Conservation (phyloP, 2,329 filamentous ascomycete species). For the Pyrenochaeta sp. region DNA sequence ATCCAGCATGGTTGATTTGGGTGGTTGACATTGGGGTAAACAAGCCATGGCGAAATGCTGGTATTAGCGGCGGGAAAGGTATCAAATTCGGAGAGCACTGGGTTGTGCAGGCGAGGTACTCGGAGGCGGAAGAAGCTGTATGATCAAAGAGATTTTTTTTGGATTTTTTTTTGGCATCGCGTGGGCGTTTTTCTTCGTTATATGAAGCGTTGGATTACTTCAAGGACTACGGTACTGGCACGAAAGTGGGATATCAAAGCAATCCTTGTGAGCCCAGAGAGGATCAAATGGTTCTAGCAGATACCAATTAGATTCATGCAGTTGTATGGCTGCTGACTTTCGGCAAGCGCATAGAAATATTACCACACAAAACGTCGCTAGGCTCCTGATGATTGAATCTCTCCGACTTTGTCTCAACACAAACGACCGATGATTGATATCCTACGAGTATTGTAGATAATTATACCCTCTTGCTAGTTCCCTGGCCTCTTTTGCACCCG, state of each 20-base stretch:
- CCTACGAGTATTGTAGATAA: too few species aligned
- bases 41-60: slow-evolving; percentile 84
- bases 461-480: too few species aligned
- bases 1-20: slow-evolving; percentile 76
- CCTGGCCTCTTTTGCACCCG: too few species aligned
- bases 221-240: neutral
- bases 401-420: too few species aligned
- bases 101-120: slow-evolving; percentile 75
- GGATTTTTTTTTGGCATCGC: slow-evolving; percentile 10
- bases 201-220: slow-evolving; percentile 5
- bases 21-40: slow-evolving; percentile 89
- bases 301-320: too few species aligned
- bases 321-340: too few species aligned
- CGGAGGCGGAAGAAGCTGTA: slow-evolving; percentile 24
- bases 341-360: too few species aligned
- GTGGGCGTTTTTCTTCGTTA: slow-evolving; percentile 7
- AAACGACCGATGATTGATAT: too few species aligned
- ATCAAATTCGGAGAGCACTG: slow-evolving; percentile 89
- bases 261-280: neutral
- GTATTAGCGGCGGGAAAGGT: slow-evolving; percentile 80
- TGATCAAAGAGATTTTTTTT: neutral
- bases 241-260: neutral
- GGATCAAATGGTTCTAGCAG: neutral
- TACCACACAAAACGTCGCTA: too few species aligned
- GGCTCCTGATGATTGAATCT: too few species aligned